phyloP scores from a whole-genome alignment of 306 rosid species.

The Gynostemma pentaphyllum region DNA sequence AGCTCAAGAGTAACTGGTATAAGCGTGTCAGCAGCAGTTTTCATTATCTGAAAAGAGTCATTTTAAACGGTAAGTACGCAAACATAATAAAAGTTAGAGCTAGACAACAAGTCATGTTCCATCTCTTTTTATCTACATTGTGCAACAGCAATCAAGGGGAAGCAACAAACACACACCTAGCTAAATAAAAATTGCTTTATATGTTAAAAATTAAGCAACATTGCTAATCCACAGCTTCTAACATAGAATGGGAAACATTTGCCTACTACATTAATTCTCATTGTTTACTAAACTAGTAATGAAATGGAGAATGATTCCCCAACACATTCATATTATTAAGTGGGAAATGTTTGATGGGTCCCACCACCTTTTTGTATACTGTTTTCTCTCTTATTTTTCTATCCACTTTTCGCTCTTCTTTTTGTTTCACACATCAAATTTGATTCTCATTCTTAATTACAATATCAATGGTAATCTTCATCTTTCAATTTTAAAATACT shows the following conservation, averaged over 20 bases:
- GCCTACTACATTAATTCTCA: neutral
- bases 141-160: neutral
- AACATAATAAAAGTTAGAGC: neutral
- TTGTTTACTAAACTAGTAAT: neutral
- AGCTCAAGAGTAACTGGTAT: constrained; percentile 90
- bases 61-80: constrained; percentile 4
- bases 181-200: neutral
- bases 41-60: constrained; percentile 68
- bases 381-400: neutral
- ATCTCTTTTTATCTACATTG: neutral
- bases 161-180: neutral
- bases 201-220: neutral
- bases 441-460: neutral
- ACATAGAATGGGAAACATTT: neutral
- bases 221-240: neutral
- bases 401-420: no score
- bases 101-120: neutral
- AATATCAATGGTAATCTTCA: neutral
- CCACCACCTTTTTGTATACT: neutral
- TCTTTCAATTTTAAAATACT: neutral
- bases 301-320: neutral
- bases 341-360: neutral
- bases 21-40: constrained; percentile 74
- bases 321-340: neutral
- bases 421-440: neutral